A percentile compares a stretch with the other conserved stretches of the same genome.
phyloP scores from a whole-genome alignment of 441 rosid species.

The California macrophylla region DNA sequence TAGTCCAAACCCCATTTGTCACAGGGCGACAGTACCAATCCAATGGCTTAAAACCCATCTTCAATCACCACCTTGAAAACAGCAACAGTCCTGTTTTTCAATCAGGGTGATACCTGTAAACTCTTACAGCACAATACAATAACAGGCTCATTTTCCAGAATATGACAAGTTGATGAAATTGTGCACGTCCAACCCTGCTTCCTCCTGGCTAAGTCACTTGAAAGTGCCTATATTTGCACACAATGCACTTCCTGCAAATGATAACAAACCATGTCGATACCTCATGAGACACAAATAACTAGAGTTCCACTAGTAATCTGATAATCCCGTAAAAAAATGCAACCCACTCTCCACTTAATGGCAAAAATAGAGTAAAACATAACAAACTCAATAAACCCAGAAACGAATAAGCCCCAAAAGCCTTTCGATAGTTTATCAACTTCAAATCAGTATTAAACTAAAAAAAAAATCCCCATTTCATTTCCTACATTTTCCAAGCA shows the following conservation, averaged over 20 bases:
- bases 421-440: not conserved
- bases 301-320: too few relatives aligned
- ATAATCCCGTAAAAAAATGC: not conserved
- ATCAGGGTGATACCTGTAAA: not conserved
- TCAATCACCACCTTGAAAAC: slow-evolving; percentile 6
- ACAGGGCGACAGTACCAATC: slow-evolving; percentile 85
- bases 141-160: not conserved
- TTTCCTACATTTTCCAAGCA: not conserved
- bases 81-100: not conserved
- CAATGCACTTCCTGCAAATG: slow-evolving; percentile 3
- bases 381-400: slow-evolving; percentile 2
- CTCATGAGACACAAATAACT: not conserved
- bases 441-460: not conserved
- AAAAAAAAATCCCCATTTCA: not conserved
- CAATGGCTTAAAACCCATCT: slow-evolving; percentile 61
- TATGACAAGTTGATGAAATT: not conserved
- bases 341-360: not conserved
- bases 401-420: not conserved
- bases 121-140: not conserved
- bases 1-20: slow-evolving; percentile 67
- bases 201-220: not conserved
- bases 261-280: not conserved
- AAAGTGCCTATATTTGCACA: not conserved
- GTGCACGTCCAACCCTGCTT: not conserved
- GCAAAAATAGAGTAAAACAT: not conserved